Evolutionary conservation across 2,329 filamentous ascomycete genomes (phyloP), one percentile per base, ranked within the genome.

Genomic region (Penicillium hordei): DNA sequence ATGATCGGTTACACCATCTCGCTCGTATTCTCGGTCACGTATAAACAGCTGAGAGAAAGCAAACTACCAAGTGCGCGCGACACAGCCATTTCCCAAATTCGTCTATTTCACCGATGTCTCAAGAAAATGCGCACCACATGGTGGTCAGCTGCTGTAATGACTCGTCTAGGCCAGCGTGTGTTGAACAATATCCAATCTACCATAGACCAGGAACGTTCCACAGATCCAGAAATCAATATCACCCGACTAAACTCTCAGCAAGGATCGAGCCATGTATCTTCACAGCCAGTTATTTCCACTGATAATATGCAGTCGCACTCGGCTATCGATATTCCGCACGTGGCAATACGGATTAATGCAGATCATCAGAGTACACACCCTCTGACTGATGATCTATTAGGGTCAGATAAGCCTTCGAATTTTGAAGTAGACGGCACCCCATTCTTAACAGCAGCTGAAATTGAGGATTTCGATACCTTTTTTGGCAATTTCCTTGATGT

Each of bases 141-240:
- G 63, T 64, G 61, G 63, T 54, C 51, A 23, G 60, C 63, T 5
- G 43, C 52, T 36, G 48, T 62, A 9, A 64, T 64, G 61, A 48
- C 55, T 19, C 55, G 60, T 17, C 48, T 64, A 27, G 57, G 54
- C 21, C 36, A 52, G 23, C 56, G 56, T 19, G 55, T 57, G 43
- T 45, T 64, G 42, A 54, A 49, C 31, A 57, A 39, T 23, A 56
- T 64, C 40, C 50, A 60, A 17, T 52, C 50, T 43, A 45, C 42
- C 45, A 48, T 34, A 21, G 50, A 44, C 29, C 9, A 42, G 10
- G 42, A 53, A 57, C 9, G 49, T 53, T 53, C 21, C 49, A 57
- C 49, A 57, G 23, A 31, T 7, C 21, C 33, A 31, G 48, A 36
- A 19, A 55, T 36, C 36, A 46, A 48, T 38, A 49, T 39, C 42